Evolutionary conservation across 768 basidiomycete genomes (phyloP), one percentile per base, ranked within the genome.

Genomic region (Lactarius indigo): DNA sequence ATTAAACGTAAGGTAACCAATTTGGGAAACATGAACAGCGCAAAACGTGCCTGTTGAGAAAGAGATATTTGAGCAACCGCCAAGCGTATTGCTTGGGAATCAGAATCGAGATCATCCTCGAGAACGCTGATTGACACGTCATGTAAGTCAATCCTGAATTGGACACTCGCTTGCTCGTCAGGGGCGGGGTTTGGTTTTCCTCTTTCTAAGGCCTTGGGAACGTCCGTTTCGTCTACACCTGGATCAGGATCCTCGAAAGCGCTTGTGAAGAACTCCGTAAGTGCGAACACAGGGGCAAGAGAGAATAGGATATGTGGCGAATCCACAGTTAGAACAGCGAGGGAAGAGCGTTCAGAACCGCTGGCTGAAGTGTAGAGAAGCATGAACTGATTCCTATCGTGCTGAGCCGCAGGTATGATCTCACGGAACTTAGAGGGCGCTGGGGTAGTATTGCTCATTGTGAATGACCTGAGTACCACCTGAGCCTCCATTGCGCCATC

Each of bases 301-400:
- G 96, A 89, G 72, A 99, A 92, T 65, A 98, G 91, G 71, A 98
- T 82, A 73, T 90, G 86, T 6, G 97, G 97, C 26, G 93, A 94
- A 73, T 99, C 97, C 33, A 99, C 81, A 1, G 92, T 94, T 39
- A 96, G 79, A 64, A 98, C 83, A 7, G 87, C 89, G n/a, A 94
- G 80, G 4, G 91, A 81, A 42, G 87, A 80, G 26, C 78, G 74
- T 59, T 82, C 79, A 10, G 74, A 52, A 1, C 86, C 87, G 18
- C 89, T 88, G 13, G 93, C 83, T 70, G 84, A 84, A 2, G 92
- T 92, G 76, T 92, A 98, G 37, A 97, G 83, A 20, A 97, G 74
- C 92, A 96, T 97, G 74, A 98, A 90, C 73, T 97, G 94, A 66
- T 96, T 95, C 59, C 91, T 81, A 66, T 89, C 85, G 71, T 97